Evolutionary conservation across 2,329 filamentous ascomycete genomes (phyloP).

Genomic region (Rutstroemia sp.): DNA sequence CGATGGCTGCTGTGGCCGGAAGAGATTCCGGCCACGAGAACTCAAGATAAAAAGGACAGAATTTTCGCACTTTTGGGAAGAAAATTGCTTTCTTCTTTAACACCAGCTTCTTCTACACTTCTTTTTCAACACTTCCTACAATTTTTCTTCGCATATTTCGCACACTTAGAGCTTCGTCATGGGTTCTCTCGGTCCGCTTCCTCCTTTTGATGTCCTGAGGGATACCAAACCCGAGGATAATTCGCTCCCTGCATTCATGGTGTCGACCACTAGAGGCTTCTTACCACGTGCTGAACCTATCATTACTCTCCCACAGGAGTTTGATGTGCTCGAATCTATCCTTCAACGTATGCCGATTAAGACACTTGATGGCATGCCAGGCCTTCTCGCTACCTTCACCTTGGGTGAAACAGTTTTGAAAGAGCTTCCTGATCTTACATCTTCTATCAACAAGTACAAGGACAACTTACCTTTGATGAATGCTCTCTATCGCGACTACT

Average conservation of each 20-base stretch:
- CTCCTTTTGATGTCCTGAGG: conserved; percentile 51
- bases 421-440: conserved; percentile 72
- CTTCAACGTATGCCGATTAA: conserved; percentile 73
- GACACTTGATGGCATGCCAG: conserved; percentile 64
- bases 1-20: conserved; percentile 24
- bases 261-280: conserved; percentile 68
- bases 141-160: neutral
- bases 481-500: conserved; percentile 85
- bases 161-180: conserved; percentile 17
- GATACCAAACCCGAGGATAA: conserved; percentile 56
- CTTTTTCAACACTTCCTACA: conserved; percentile 1
- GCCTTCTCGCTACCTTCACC: conserved; percentile 65
- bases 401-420: conserved; percentile 68
- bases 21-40: conserved; percentile 24
- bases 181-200: conserved; percentile 24
- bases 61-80: conserved; percentile 10
- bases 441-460: conserved; percentile 62
- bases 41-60: conserved; percentile 21
- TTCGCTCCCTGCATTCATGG: conserved; percentile 68
- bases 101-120: neutral
- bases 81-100: conserved; percentile 17
- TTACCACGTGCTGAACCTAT: conserved; percentile 60
- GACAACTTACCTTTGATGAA: conserved; percentile 73
- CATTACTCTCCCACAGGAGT: conserved; percentile 61
- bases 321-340: conserved; percentile 63